Percentiles rank a stretch among this genome's conserved stretches.
Evolutionary conservation across 2,329 filamentous ascomycete genomes (phyloP).

Genomic region (Ambrosiella xylebori): DNA sequence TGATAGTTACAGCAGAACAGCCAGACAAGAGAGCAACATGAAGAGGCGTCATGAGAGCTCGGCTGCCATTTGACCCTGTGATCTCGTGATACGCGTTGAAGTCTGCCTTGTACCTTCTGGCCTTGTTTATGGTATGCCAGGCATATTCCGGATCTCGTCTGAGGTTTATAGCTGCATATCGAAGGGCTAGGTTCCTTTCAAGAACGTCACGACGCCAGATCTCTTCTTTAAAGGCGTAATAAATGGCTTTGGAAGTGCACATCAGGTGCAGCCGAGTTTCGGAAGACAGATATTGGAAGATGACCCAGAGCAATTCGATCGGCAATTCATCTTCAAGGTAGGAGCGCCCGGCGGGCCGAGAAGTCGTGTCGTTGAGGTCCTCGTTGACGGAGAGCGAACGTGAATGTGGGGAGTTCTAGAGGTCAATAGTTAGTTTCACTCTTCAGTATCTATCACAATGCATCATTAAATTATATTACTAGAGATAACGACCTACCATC

Average conservation of each 20-base stretch:
- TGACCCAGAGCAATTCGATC: not conserved
- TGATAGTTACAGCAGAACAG: not conserved
- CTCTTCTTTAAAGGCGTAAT: constrained; percentile 2
- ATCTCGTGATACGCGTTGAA: constrained; percentile 6
- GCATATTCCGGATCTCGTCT: not conserved
- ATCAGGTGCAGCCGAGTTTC: constrained; percentile 1
- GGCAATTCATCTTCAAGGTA: not conserved
- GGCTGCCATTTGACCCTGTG: not conserved
- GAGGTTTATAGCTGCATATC: constrained; percentile 1
- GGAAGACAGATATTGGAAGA: constrained; percentile 4
- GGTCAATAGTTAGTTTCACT: too few relatives aligned
- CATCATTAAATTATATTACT: not conserved
- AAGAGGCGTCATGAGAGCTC: constrained; percentile 3
- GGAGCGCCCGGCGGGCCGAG: not conserved
- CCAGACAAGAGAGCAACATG: constrained; percentile 6
- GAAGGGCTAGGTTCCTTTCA: constrained; percentile 1
- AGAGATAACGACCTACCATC: not conserved
- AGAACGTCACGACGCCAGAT: constrained; percentile 2
- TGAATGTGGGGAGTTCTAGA: too few relatives aligned
- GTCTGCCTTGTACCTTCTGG: not conserved
- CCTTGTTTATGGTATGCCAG: constrained; percentile 2
- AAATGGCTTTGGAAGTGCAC: not conserved
- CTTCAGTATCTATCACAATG: too few relatives aligned
- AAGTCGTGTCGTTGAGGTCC: not conserved
- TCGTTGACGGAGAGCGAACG: too few relatives aligned